Evolutionary conservation across 163 green algal genomes (phyloP).

Genomic region (Smithsoniella earleae): DNA sequence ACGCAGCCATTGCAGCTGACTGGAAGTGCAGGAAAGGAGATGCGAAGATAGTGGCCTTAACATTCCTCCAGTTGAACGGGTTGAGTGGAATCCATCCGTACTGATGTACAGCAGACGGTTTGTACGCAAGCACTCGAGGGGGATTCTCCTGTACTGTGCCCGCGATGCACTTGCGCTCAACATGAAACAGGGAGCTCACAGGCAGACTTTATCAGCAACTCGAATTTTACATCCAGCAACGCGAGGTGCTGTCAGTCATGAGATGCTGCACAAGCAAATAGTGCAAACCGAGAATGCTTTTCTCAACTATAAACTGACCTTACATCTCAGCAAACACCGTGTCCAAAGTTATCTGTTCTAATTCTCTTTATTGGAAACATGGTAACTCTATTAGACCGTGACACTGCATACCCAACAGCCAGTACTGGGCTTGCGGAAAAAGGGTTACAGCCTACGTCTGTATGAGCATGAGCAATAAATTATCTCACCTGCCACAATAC

Average conservation of each 20-base stretch:
- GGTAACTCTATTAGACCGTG: background rate
- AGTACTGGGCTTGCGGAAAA: background rate
- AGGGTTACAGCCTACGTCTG: background rate
- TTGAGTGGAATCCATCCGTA: constrained; percentile 38
- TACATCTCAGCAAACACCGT: background rate
- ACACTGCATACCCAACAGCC: background rate
- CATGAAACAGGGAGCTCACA: background rate
- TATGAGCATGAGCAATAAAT: background rate
- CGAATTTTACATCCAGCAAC: too few relatives aligned
- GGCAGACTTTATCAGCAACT: too few relatives aligned
- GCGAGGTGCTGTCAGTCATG: too few relatives aligned
- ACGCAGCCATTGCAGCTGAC: constrained; percentile 25
- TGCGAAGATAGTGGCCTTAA: constrained; percentile 37
- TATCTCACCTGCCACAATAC: constrained; percentile 23
- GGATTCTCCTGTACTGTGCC: constrained; percentile 32
- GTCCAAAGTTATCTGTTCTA: background rate
- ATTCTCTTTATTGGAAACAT: background rate
- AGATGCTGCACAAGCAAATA: too few relatives aligned
- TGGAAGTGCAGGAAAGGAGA: constrained; percentile 35
- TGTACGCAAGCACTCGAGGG: constrained; percentile 37
- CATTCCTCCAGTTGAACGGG: constrained; percentile 31
- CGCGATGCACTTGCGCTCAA: background rate
- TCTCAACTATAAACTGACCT: background rate
- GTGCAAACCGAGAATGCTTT: too few relatives aligned
- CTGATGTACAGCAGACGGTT: constrained; percentile 35